Conservation (phyloP, 73 alveolate species). For the Blepharisma japonicum region DNA sequence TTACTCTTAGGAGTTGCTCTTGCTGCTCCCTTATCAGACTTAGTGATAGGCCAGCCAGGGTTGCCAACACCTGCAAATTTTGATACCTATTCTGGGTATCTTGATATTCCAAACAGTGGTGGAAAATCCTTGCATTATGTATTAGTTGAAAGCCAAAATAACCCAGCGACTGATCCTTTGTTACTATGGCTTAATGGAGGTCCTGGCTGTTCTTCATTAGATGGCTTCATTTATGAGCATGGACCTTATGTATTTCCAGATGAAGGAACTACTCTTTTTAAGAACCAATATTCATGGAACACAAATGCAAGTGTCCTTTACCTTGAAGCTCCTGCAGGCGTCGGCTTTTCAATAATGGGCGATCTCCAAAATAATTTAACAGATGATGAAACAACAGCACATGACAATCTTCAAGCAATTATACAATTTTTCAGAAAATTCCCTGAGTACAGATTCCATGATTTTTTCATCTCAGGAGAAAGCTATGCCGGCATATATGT, state of each 20-base stretch:
- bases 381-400: constrained; percentile 54
- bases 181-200: constrained; percentile 94
- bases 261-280: constrained; percentile 38
- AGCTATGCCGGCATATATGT: constrained; percentile 94
- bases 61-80: too few species aligned
- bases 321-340: constrained; percentile 84
- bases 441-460: constrained; percentile 72
- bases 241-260: constrained; percentile 77
- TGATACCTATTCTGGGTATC: not conserved
- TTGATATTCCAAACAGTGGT: constrained; percentile 3
- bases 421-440: constrained; percentile 54
- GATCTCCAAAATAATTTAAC: not conserved
- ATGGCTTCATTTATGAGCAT: constrained; percentile 77
- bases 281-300: constrained; percentile 77
- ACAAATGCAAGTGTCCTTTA: constrained; percentile 70
- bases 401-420: constrained; percentile 69
- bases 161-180: constrained; percentile 69
- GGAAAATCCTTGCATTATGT: constrained; percentile 52
- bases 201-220: constrained; percentile 91
- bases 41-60: too few species aligned
- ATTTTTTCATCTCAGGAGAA: constrained; percentile 88
- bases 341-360: constrained; percentile 60
- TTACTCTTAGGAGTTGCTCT: too few species aligned
- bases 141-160: constrained; percentile 40
- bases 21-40: too few species aligned